Conservation (phyloP, 495 filamentous ascomycete species). For the Cercophora scortea region DNA sequence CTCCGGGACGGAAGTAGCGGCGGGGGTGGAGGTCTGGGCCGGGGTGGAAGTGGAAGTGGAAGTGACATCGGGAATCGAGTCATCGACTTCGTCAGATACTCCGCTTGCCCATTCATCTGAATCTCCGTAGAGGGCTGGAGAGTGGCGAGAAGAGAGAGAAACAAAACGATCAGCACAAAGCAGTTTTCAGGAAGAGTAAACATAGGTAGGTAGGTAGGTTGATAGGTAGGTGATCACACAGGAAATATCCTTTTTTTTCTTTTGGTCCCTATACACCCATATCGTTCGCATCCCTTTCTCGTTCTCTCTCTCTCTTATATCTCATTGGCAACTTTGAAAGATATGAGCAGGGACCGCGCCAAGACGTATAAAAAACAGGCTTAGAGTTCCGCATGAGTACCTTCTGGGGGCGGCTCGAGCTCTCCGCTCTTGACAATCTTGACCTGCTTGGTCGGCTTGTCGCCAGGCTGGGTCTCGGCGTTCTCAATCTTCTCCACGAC, state of each 20-base stretch:
- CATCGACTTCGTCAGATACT: slow-evolving; percentile 1
- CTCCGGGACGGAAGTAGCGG: neutral
- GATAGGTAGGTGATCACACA: neutral
- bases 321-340: neutral
- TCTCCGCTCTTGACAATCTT: slow-evolving; percentile 96
- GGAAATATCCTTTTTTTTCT: neutral
- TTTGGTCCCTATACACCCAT: neutral
- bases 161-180: slow-evolving; percentile 3
- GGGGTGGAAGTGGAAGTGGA: neutral
- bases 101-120: slow-evolving; percentile 2
- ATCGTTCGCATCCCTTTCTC: neutral
- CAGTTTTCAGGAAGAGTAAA: neutral
- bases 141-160: neutral
- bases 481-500: slow-evolving; percentile 85
- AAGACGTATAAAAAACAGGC: slow-evolving; percentile 11
- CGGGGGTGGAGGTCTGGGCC: neutral
- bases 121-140: neutral
- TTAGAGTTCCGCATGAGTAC: slow-evolving; percentile 97
- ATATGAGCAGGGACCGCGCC: neutral
- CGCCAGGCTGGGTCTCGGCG: slow-evolving; percentile 56
- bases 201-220: neutral
- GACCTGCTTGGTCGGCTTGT: slow-evolving; percentile 65
- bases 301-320: neutral
- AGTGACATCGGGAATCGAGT: neutral
- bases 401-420: slow-evolving; percentile 81